These are phyloP conservation scores for Maudiozyma pseudohumilis DNA, from an alignment of 805 yeast genomes.

Conservation along the genomic window DNA sequence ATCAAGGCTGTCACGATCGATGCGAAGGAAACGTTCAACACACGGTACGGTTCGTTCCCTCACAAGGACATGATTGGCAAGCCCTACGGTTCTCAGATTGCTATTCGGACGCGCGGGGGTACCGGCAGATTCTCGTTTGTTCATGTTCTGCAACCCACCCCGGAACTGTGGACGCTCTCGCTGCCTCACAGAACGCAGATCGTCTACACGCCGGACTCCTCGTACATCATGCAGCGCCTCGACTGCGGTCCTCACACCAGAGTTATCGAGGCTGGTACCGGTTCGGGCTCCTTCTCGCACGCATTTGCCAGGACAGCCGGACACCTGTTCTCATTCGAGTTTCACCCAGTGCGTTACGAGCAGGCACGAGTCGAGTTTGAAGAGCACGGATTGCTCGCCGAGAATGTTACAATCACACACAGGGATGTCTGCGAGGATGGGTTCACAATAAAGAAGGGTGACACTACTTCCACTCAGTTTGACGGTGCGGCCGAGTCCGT, in stretches of 20 bases:
- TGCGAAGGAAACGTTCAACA: slow-evolving; percentile 55
- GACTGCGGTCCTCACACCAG: slow-evolving; percentile 61
- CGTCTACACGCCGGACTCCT: slow-evolving; percentile 91
- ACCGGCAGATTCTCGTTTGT: slow-evolving; percentile 56
- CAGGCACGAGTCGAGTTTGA: slow-evolving; percentile 74
- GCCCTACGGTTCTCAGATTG: slow-evolving; percentile 76
- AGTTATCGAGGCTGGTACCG: slow-evolving; percentile 96
- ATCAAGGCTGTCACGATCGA: slow-evolving; percentile 64
- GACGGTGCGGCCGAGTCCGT: slow-evolving; percentile 18
- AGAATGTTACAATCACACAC: slow-evolving; percentile 63
- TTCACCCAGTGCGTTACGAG: slow-evolving; percentile 71
- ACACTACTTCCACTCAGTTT: slow-evolving; percentile 18
- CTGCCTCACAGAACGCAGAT: slow-evolving; percentile 96
- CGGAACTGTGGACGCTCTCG: slow-evolving; percentile 94
- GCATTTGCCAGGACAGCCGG: slow-evolving; percentile 84
- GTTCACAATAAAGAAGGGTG: slow-evolving; percentile 40
- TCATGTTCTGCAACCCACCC: slow-evolving; percentile 81
- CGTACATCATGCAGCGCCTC: slow-evolving; percentile 78
- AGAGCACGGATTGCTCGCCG: slow-evolving; percentile 50
- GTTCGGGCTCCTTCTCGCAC: slow-evolving; percentile 92
- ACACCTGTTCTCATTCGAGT: slow-evolving; percentile 73
- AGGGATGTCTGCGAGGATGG: slow-evolving; percentile 90
- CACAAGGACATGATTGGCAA: slow-evolving; percentile 75
- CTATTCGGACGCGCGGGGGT: slow-evolving; percentile 57
- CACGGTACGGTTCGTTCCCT: slow-evolving; percentile 85